Evolutionary conservation across 768 basidiomycete genomes (phyloP), one percentile per base, ranked within the genome.

Genomic region (Saitozyma sp.): DNA sequence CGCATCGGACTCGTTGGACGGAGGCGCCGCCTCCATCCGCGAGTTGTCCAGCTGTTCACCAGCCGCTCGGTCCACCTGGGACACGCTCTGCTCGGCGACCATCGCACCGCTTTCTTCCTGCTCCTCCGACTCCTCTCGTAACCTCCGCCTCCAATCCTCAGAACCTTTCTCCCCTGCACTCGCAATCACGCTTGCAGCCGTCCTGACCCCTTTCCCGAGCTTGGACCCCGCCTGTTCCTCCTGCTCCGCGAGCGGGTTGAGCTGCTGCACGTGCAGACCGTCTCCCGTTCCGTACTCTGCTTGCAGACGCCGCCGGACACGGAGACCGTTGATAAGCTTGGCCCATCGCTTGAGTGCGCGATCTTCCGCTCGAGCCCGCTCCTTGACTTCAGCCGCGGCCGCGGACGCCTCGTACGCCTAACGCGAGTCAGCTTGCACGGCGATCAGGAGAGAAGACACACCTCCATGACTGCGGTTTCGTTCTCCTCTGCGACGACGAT

Each of bases 331-430:
- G 29, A 99, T 84, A 48, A 99, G 85, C 60, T 88, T 87, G 56
- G 83, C 85, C 95, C 95, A 99, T 19, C 88, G 86, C 78, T 92
- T 94, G 66, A 95, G 79, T 0, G 87, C 88, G 42, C 87, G 85
- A 56, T 92, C 92, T 67, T 89, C 85, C 61, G 84, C 85, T 79
- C 92, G 94, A 9, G 81, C 82, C 20, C 85, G 84, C 51, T 89
- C 89, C 69, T 87, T 91, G 77, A 90, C 87, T 61, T 88, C 86
- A 6, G 88, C 88, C 29, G 86, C 85, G 65, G 87, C 86, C 71
- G 91, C 89, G 10, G 88, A 85, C 78, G 89, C 89, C 85, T 86
- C 86, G 69, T 88, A 97, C 1, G 92, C 93, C 92, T 96, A 55
- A 55, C 61, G 54, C 8, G 29, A 29, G 29, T 29, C 29, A 29